Conservation (phyloP, 2,329 filamentous ascomycete species). For the Nothophaeocryptopus gaeumannii region DNA sequence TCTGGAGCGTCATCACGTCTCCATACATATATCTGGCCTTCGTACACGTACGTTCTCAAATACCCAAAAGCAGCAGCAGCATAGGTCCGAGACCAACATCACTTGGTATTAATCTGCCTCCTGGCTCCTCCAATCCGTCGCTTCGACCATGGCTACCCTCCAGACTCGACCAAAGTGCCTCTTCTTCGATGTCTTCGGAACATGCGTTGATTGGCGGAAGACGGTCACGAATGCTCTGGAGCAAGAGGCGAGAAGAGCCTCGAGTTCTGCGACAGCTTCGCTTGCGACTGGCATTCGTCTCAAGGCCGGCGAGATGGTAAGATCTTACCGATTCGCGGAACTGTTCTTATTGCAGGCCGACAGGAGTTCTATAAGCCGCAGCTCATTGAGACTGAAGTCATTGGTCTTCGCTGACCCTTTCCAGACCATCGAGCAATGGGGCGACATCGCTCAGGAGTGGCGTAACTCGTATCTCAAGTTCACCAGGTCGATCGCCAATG, state of each 20-base stretch:
- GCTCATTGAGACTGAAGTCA: no score
- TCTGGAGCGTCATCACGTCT: no score
- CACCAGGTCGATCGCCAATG: constrained; percentile 52
- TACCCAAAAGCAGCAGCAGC: no score
- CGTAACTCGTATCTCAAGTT: constrained; percentile 53
- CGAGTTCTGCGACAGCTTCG: constrained; percentile 47
- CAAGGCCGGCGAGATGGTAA: constrained; percentile 47
- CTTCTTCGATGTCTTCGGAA: constrained; percentile 76
- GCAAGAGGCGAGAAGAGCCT: constrained; percentile 46
- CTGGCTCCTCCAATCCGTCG: neutral
- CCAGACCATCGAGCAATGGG: constrained; percentile 52
- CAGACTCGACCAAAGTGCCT: constrained; percentile 53
- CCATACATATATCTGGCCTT: no score
- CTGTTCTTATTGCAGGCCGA: neutral
- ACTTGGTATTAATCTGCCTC: neutral
- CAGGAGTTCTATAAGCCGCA: no score
- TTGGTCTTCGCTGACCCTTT: neutral
- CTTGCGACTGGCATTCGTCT: constrained; percentile 49
- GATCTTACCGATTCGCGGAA: neutral
- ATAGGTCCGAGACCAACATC: neutral
- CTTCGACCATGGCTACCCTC: neutral
- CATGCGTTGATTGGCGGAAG: constrained; percentile 74
- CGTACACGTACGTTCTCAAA: no score
- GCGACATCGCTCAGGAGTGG: constrained; percentile 58
- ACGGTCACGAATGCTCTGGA: constrained; percentile 61